Percentiles rank a stretch among this genome's conserved stretches.
Evolutionary conservation across 148 eudicot genomes (phyloP).

Genomic region (Chenopodium suecicum): DNA sequence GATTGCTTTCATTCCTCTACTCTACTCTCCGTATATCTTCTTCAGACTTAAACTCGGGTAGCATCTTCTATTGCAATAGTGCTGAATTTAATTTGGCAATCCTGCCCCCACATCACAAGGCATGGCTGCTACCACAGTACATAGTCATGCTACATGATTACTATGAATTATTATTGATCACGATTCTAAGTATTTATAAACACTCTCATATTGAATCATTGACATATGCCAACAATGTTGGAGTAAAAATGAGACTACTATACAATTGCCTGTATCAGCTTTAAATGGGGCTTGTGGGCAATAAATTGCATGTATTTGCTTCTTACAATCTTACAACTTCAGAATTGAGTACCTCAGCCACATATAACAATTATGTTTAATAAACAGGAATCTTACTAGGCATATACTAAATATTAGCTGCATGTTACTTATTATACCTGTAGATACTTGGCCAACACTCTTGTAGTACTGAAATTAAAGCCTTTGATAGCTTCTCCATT

Average conservation of each 20-base stretch:
- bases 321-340: background rate
- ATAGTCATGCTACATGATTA: too few relatives aligned
- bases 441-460: constrained; percentile 60
- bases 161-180: too few relatives aligned
- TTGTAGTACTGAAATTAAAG: constrained; percentile 85
- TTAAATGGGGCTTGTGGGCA: too few relatives aligned
- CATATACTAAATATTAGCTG: background rate
- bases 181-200: background rate
- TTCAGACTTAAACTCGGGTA: background rate
- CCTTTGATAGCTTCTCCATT: constrained; percentile 69
- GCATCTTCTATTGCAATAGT: background rate
- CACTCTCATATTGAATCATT: background rate
- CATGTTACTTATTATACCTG: constrained; percentile 48
- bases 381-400: background rate
- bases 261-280: background rate
- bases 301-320: background rate
- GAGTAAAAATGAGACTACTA: background rate
- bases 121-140: background rate
- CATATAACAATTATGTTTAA: background rate
- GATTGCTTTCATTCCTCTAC: background rate
- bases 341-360: background rate
- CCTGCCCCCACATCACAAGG: background rate
- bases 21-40: background rate
- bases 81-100: background rate
- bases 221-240: background rate